phyloP scores from a whole-genome alignment of 2,329 filamentous ascomycete species.

The Neopestalotiopsis sp. region DNA sequence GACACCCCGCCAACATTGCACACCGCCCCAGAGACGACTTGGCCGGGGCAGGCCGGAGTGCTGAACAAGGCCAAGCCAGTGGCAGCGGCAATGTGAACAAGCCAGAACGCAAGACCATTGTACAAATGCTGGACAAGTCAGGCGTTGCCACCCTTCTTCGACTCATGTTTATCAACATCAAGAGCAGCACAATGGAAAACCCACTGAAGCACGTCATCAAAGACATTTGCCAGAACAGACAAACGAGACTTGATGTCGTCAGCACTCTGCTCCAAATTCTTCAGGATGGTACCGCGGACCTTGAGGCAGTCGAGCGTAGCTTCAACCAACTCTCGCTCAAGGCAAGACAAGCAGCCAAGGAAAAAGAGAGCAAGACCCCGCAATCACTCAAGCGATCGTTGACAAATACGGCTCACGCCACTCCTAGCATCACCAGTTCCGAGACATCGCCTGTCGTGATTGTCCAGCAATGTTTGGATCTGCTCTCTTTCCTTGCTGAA shows the following conservation, averaged over 20 bases:
- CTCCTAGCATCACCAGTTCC: constrained; percentile 66
- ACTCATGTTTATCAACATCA: constrained; percentile 92
- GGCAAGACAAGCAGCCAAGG: constrained; percentile 75
- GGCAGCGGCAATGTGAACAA: constrained; percentile 54
- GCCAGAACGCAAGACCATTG: constrained; percentile 77
- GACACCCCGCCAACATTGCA: constrained; percentile 33
- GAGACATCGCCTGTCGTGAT: constrained; percentile 95
- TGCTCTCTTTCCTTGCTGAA: constrained; percentile 81
- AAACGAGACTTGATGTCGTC: constrained; percentile 92
- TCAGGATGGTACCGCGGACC: constrained; percentile 92
- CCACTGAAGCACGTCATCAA: constrained; percentile 87
- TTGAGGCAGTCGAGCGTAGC: constrained; percentile 92
- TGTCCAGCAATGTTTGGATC: constrained; percentile 90
- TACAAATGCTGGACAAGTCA: constrained; percentile 96
- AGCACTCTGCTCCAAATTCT: constrained; percentile 91
- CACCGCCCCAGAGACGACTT: constrained; percentile 50
- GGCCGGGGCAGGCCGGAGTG: constrained; percentile 27
- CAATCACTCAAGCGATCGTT: constrained; percentile 78
- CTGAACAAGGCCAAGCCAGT: constrained; percentile 31
- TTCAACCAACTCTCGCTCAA: constrained; percentile 92
- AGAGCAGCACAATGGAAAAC: constrained; percentile 83
- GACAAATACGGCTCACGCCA: constrained; percentile 57
- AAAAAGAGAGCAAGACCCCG: constrained; percentile 76
- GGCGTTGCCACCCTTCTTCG: constrained; percentile 94
- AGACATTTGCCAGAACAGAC: constrained; percentile 94